phyloP scores from a whole-genome alignment of 352 stramenopile species.

The Globisporangium paddicum region DNA sequence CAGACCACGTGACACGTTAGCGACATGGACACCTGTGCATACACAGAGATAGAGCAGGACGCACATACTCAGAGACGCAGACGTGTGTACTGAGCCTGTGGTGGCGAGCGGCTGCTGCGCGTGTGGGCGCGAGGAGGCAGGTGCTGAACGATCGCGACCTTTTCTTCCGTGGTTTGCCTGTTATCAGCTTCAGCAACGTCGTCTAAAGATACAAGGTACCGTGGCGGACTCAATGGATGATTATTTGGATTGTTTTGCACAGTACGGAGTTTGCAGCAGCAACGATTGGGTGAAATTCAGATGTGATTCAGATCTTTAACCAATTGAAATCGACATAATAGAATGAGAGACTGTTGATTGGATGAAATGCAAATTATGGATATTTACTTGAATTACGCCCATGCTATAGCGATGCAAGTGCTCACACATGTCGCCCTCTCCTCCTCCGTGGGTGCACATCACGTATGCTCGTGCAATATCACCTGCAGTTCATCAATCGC shows the following conservation, averaged over 20 bases:
- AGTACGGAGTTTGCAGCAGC: background rate
- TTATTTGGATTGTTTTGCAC: background rate
- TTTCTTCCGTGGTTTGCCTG: constrained; percentile 6
- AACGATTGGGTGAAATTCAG: background rate
- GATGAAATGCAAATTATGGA: background rate
- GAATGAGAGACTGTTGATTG: background rate
- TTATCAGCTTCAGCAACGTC: constrained; percentile 1
- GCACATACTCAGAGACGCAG: background rate
- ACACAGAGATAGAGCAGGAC: background rate
- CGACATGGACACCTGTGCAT: background rate
- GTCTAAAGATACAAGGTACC: constrained; percentile 9
- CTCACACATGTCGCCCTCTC: background rate
- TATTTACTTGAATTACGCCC: background rate
- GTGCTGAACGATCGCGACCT: constrained; percentile 9
- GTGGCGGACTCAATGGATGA: background rate
- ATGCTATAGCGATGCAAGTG: background rate
- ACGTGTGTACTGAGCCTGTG: background rate
- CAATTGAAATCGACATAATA: background rate
- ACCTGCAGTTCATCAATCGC: background rate
- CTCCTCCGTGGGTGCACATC: no score
- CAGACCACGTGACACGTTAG: background rate
- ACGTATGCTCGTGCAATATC: no score
- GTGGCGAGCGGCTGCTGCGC: background rate
- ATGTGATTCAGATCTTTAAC: background rate
- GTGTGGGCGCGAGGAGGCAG: background rate